Conservation (phyloP, 345 rosid species). For the Lepidium aucheri region DNA sequence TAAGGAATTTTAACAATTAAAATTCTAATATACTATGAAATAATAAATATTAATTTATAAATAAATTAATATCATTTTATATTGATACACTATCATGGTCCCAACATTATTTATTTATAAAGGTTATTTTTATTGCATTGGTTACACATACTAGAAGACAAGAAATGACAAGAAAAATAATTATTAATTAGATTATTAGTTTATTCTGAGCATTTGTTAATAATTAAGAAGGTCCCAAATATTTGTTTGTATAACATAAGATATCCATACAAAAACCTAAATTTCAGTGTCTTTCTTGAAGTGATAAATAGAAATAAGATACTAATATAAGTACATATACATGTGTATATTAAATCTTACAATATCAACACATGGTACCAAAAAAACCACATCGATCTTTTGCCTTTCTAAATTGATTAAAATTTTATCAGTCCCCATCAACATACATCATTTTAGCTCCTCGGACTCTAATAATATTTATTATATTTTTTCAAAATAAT, state of each 20-base stretch:
- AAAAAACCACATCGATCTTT: slow-evolving; percentile 19
- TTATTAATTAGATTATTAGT: neutral
- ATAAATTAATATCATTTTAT: too few species aligned
- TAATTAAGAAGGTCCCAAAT: slow-evolving; percentile 16
- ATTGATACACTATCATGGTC: too few species aligned
- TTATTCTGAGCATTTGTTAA: neutral
- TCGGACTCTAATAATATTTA: slow-evolving; percentile 7
- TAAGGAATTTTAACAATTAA: too few species aligned
- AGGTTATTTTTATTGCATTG: neutral
- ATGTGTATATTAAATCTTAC: neutral
- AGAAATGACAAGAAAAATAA: neutral
- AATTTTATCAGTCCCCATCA: slow-evolving; percentile 16
- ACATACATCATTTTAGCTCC: slow-evolving; percentile 16
- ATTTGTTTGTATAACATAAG: slow-evolving; percentile 8
- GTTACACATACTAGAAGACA: neutral
- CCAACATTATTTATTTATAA: too few species aligned
- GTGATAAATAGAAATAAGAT: slow-evolving; percentile 34
- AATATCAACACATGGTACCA: slow-evolving; percentile 14
- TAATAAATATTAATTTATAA: too few species aligned
- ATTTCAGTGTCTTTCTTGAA: slow-evolving; percentile 54
- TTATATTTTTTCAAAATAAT: too few species aligned
- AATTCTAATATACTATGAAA: too few species aligned
- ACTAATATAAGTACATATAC: neutral
- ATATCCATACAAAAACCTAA: slow-evolving; percentile 36
- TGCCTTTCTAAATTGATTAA: neutral